Base-by-base conservation (phyloP, 441 rosid species). In the Pelargonium cotyledonis region DNA sequence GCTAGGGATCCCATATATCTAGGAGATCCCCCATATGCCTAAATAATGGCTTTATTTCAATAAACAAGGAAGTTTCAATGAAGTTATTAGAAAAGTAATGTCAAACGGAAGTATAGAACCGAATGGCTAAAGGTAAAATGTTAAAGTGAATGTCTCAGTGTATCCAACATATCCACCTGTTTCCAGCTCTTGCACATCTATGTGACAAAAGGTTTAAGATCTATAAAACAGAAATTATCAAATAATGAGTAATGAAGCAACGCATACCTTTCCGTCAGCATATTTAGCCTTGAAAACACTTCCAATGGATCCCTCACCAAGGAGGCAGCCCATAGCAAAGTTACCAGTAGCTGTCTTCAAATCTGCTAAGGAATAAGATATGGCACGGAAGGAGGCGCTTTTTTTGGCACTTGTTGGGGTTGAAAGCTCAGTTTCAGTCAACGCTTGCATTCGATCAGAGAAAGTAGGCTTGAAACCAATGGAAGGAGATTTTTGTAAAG, bases 221-320 rank as follows among this genome's bases (percentile, higher is more conserved):
- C 31, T 1, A 2, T 26, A 26, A 26, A 26, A 26, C 31, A 26
- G 31, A 26, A 26, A 26, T 1, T 26, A 26, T 26, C 31, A 26
- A 26, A 26, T 26, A 26, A 26, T 26, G 31, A 38, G 16, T 51
- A 47, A 9, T 0, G 26, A 23, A 10, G 8, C 0, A 67, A 38
- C 74, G 31, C 31, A 58, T 78, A 93, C 98, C 97, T 79, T 88
- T 47, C 89, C 95, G 74, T 95, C 95, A 0, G 80, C 80, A 81
- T 79, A 89, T 74, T 95, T 90, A 47, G 95, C 99, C 75, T 67
- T 84, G 49, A 90, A 95, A 65, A 89, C 97, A 66, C 93, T 89
- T 62, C 99, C 99, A 65, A 85, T 65, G 63, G 91, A 72, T 68
- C 98, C 99, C 82, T 90, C 85, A 9, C 99, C 99, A 44, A 90